Conservation (phyloP, 1,284 basidiomycete genomes). For the Phylloboletellus chloephorus region DNA sequence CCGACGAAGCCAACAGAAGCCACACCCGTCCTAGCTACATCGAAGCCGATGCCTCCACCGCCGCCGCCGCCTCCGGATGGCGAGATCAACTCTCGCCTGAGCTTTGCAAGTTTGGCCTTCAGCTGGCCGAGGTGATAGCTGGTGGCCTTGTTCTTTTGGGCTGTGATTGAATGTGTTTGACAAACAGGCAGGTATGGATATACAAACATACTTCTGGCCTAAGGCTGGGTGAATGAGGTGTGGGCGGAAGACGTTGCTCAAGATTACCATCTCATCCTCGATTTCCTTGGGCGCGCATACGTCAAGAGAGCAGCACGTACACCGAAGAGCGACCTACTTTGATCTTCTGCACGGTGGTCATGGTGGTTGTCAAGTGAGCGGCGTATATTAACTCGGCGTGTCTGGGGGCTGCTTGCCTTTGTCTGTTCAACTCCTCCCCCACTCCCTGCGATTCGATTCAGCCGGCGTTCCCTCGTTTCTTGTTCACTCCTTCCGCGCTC, state of each 20-base stretch:
- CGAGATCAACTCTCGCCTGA: conserved; percentile 89
- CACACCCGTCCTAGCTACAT: conserved; percentile 95
- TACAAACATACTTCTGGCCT: conserved; percentile 53
- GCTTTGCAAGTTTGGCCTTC: conserved; percentile 97
- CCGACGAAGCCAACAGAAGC: conserved; percentile 96
- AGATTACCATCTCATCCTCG: conserved; percentile 90
- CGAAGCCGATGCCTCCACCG: conserved; percentile 84
- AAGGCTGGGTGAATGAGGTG: conserved; percentile 19
- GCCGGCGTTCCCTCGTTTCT: conserved; percentile 24
- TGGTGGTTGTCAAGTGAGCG: conserved; percentile 29
- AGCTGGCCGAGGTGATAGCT: conserved; percentile 95
- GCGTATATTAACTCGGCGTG: conserved; percentile 3
- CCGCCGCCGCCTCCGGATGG: conserved; percentile 81
- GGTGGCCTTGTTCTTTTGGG: conserved; percentile 96
- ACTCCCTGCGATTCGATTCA: neutral
- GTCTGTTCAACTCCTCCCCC: conserved; percentile 1
- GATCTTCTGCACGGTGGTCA: conserved; percentile 88
- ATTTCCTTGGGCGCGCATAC: conserved; percentile 56
- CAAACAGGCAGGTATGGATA: conserved; percentile 7
- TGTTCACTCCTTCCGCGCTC: conserved; percentile 32
- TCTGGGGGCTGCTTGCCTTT: neutral
- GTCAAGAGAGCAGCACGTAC: conserved; percentile 17
- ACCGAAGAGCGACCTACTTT: conserved; percentile 48
- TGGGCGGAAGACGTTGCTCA: conserved; percentile 9
- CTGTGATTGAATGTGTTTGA: conserved; percentile 35